Base-by-base conservation (phyloP, 2,329 filamentous ascomycete species). In the Mollisia scopiformis region DNA sequence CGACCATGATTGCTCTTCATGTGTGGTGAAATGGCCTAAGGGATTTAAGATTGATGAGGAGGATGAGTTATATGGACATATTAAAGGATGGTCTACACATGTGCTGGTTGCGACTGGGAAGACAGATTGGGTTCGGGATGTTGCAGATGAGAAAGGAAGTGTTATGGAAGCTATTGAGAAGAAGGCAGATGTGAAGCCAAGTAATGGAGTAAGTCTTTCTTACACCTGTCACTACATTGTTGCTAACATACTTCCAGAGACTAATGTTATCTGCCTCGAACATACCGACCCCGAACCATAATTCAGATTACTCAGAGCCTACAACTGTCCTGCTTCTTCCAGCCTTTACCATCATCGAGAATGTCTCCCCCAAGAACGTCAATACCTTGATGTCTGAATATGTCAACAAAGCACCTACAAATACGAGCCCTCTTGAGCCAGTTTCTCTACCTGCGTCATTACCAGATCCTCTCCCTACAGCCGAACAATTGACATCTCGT, bases 61-160 rank as follows among this genome's bases (percentile, higher is more conserved):
- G 6, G 92, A 97, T 73, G 80, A 88, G 69, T 78, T 99, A 52
- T 98, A 96, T 73, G 95, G 94, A 0, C 82, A 90, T 61, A 85
- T 97, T 64, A 91, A 92, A 72, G 92, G 88, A 35, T 98, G 92
- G 90, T 88, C 86, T 71, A 95, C 93, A 21, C 95, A 99, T 77
- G 74, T 97, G 63, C 80, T 99, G 31, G 92, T 98, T 16, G 95
- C 92, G 25, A 99, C 95, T n/a, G 92, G 93, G 63, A 97, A 97
- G 84, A 84, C 88, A 27, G 95, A 99, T 77, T 99, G 95, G 95
- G 90, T 94, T 72, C 80, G 91, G 62, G 90, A 96, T 78, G 91
- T 97, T 49, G 87, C 85, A 59, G 91, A 98, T 72, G 95, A 98
- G 80, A 88, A 91, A 76, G 90, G 90, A 6, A 92, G 89, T 73